A percentile compares a stretch with the other conserved stretches of the same genome.
Conservation (phyloP, 176 grass and related monocot species). For the Lolium perenne region DNA sequence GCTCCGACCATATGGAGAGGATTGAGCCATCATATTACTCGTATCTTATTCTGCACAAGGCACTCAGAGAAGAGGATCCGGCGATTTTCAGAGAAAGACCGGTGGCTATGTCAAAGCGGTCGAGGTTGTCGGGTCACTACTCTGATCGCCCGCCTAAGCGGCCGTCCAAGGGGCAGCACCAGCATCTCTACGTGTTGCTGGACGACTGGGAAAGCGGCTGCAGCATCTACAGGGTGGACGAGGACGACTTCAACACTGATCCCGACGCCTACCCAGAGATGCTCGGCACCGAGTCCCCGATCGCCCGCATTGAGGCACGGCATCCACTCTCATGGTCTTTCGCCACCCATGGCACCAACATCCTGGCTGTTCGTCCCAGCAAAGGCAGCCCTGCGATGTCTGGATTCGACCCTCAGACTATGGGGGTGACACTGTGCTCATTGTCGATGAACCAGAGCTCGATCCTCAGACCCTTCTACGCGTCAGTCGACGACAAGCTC, state of each 20-base stretch:
- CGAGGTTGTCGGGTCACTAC: too few relatives aligned
- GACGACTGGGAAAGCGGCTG: conserved; percentile 34
- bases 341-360: background rate
- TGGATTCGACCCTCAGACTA: background rate
- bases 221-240: conserved; percentile 22
- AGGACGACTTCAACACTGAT: background rate
- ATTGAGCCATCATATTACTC: background rate
- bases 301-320: background rate
- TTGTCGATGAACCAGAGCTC: background rate
- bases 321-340: background rate
- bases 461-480: background rate
- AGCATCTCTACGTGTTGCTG: background rate
- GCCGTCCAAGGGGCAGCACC: background rate
- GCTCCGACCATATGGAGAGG: background rate
- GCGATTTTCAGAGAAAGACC: background rate
- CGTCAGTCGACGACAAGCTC: background rate
- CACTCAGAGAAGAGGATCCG: background rate
- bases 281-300: background rate
- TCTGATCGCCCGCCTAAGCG: too few relatives aligned
- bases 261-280: background rate
- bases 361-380: background rate
- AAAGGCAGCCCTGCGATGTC: background rate
- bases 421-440: background rate
- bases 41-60: background rate
- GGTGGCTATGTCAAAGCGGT: background rate